Percentiles rank a stretch among this genome's conserved stretches.
phyloP scores from a whole-genome alignment of 2,329 filamentous ascomycete species.

The Aspergillus uvarum region DNA sequence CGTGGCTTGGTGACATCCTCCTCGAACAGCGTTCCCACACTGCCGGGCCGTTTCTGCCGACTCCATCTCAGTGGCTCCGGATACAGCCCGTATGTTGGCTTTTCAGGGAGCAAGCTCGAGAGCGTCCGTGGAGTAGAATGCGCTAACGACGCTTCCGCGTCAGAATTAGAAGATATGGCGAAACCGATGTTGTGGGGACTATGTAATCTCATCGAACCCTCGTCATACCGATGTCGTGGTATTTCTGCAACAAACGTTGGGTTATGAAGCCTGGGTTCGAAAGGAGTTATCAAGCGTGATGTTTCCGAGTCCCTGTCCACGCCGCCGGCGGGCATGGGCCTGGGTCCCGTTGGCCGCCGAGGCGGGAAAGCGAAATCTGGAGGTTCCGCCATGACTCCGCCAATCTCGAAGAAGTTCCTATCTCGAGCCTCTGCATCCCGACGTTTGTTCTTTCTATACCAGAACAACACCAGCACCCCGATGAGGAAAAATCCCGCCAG shows the following conservation, averaged over 20 bases:
- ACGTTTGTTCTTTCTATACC: conserved; percentile 30
- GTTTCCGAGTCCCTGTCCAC: conserved; percentile 18
- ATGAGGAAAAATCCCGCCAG: conserved; percentile 37
- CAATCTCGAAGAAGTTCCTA: conserved; percentile 39
- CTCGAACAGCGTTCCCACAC: conserved; percentile 40
- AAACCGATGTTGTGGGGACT: conserved; percentile 30
- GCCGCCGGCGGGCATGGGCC: conserved; percentile 9
- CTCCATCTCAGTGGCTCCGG: conserved; percentile 40
- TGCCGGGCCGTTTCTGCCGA: conserved; percentile 28
- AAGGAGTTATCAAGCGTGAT: conserved; percentile 21
- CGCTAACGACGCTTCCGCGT: conserved; percentile 33
- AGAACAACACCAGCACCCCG: conserved; percentile 33
- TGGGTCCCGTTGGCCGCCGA: conserved; percentile 22
- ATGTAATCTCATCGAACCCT: conserved; percentile 1
- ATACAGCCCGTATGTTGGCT: conserved; percentile 34
- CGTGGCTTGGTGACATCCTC: conserved; percentile 32
- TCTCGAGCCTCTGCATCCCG: conserved; percentile 23
- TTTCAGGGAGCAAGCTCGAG: conserved; percentile 40
- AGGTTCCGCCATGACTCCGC: conserved; percentile 40
- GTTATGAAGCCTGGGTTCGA: conserved; percentile 17
- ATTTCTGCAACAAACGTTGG: conserved; percentile 22
- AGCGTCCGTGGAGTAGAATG: conserved; percentile 37
- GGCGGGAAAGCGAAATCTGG: conserved; percentile 31
- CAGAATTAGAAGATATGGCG: conserved; percentile 29
- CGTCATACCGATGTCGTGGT: conserved; percentile 13